A percentile compares a stretch with the other conserved stretches of the same genome.
Conservation (phyloP, 768 basidiomycete species). For the Mycena kentingensis region DNA sequence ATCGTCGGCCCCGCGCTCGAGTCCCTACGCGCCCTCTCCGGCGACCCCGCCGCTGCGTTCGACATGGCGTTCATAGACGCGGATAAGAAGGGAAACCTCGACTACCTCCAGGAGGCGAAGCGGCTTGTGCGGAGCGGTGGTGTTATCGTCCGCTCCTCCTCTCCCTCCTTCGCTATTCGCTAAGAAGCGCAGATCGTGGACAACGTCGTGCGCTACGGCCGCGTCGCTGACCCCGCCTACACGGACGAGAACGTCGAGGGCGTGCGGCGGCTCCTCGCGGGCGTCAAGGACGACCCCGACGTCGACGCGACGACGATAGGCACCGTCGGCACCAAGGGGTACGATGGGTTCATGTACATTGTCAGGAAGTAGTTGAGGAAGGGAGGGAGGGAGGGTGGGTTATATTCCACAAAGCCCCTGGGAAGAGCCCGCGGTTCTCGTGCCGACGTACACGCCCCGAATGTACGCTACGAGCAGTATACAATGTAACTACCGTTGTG, state of each 20-base stretch:
- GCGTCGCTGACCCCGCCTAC: constrained; percentile 30
- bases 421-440: no score
- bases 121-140: constrained; percentile 46
- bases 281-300: constrained; percentile 38
- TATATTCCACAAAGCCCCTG: no score
- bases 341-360: constrained; percentile 37
- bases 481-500: no score
- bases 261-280: constrained; percentile 35
- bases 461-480: no score
- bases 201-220: constrained; percentile 41
- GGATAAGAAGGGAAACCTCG: constrained; percentile 44
- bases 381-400: no score
- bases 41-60: constrained; percentile 42
- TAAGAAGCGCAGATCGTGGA: constrained; percentile 36
- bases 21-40: constrained; percentile 48
- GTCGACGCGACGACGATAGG: constrained; percentile 35
- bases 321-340: constrained; percentile 36
- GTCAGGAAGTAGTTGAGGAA: constrained; percentile 13
- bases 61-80: constrained; percentile 58
- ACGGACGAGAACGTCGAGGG: constrained; percentile 29
- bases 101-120: constrained; percentile 47
- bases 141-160: constrained; percentile 39
- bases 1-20: constrained; percentile 55
- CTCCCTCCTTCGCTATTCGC: neutral
- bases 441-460: no score